Base-by-base conservation (phyloP, 352 stramenopile genomes). In the Pythium graminicola region DNA sequence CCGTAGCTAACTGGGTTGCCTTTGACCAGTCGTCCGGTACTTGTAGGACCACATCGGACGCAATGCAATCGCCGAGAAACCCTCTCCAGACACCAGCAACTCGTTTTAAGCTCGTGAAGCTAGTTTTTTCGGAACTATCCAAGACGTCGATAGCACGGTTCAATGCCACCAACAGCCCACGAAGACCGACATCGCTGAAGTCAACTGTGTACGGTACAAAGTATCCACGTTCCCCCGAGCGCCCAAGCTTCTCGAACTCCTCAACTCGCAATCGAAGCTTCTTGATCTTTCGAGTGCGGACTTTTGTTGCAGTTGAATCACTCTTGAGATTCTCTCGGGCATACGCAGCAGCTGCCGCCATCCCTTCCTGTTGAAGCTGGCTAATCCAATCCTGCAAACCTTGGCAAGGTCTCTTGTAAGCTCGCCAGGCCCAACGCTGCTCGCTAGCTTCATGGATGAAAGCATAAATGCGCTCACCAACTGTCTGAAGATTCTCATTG, bases 141-240 rank as follows among this genome's bases (percentile, higher is more conserved):
- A 55, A 9, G 8, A 35, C 32, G 3, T 26, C 23, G 5, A 44
- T 35, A 13, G 45, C 47, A 26, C 54, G 40, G 40, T 46, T 38
- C 22, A 65, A 36, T 38, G 43, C 26, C 13, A 11, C 19, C 4
- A 67, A 23, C 5, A 67, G 20, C 13, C 26, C 44, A 4, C 75
- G 33, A 17, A 84, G 28, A n/a, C 73, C 70, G 4, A 60, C 20
- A 28, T 82, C 69, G 10, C 65, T 49, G 53, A 87, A 86, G 51
- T 86, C 74, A 9, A 80, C 49, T 32, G 63, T 82, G 58, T 85
- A 89, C 1, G 79, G 79, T 31, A 87, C 65, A 28, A 76, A 62
- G 43, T 85, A 81, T 14, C 76, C 79, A 14, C 61, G 62, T 19
- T 46, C 40, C 23, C 28, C 16, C 1, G 17, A 32, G 17, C 17